Percentiles rank a stretch among this genome's conserved stretches.
Conservation (phyloP, 805 yeast species). For the Kluyveromyces dobzhanskii region DNA sequence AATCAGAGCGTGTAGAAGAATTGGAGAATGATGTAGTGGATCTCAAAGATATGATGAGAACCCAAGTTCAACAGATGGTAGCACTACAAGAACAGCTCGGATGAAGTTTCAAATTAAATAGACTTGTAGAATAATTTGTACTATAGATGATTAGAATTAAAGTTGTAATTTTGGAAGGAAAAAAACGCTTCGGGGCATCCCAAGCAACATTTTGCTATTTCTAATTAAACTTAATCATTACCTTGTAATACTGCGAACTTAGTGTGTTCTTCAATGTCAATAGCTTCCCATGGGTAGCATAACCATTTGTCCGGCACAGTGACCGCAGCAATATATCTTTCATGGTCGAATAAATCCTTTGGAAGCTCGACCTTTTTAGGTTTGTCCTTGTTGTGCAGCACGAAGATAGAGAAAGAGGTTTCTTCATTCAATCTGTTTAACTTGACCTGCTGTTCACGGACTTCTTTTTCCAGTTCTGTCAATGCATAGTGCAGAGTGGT, state of each 20-base stretch:
- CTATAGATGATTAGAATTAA: not conserved
- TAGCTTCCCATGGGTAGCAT: conserved; percentile 87
- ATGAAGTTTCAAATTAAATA: conserved; percentile 3
- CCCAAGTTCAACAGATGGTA: conserved; percentile 83
- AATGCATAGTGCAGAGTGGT: conserved; percentile 83
- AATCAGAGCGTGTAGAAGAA: conserved; percentile 78
- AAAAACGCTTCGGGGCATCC: too few relatives aligned
- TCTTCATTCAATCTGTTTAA: conserved; percentile 50
- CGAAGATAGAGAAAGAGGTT: conserved; percentile 69
- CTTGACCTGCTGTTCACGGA: conserved; percentile 48
- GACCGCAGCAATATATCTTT: conserved; percentile 64
- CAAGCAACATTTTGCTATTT: not conserved
- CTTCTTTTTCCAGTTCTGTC: conserved; percentile 54
- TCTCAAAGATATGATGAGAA: conserved; percentile 71
- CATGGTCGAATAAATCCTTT: conserved; percentile 48
- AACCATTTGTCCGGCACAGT: conserved; percentile 76
- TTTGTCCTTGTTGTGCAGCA: conserved; percentile 76
- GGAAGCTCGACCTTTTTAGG: conserved; percentile 72
- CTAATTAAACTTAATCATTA: conserved; percentile 37
- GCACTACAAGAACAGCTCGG: conserved; percentile 39
- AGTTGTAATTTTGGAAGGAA: not conserved
- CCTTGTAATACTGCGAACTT: conserved; percentile 59
- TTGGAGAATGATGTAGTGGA: conserved; percentile 82
- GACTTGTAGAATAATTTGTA: not conserved
- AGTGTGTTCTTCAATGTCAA: conserved; percentile 73